These are phyloP conservation scores for Coelastrella sp. DNA, from an alignment of 139 green algal species.

Conservation along the genomic window DNA sequence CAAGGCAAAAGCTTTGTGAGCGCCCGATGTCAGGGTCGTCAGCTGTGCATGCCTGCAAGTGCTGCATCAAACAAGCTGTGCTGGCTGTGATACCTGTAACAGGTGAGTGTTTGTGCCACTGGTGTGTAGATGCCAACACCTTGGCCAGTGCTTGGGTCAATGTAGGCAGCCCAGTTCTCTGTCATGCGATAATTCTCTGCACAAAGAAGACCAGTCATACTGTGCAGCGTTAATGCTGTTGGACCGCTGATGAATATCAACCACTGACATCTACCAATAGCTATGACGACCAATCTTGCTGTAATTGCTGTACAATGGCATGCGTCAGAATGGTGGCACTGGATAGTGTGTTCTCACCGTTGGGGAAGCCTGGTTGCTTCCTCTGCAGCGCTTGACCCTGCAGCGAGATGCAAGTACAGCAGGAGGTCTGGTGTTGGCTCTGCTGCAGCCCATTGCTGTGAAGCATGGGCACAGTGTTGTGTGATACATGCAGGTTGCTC, in stretches of 20 bases:
- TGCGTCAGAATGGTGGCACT: too few relatives aligned
- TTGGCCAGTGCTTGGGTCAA: slow-evolving; percentile 28
- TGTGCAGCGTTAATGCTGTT: neutral
- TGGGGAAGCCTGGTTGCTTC: slow-evolving; percentile 12
- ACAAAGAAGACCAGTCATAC: neutral
- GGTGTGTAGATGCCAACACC: slow-evolving; percentile 38
- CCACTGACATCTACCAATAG: neutral
- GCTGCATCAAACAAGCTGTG: neutral
- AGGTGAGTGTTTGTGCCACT: slow-evolving; percentile 13
- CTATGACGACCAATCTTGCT: too few relatives aligned
- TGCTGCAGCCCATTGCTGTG: too few relatives aligned
- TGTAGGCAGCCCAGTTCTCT: slow-evolving; percentile 42
- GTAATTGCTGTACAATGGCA: too few relatives aligned
- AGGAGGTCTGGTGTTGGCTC: too few relatives aligned
- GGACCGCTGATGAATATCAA: neutral
- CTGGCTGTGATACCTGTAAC: neutral
- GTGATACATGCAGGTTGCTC: too few relatives aligned
- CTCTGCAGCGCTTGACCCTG: slow-evolving; percentile 20
- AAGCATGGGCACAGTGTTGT: too few relatives aligned
- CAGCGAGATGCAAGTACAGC: neutral
- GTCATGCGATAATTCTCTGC: slow-evolving; percentile 45
- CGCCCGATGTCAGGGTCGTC: too few relatives aligned
- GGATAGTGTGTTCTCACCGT: slow-evolving; percentile 8
- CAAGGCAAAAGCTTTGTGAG: too few relatives aligned
- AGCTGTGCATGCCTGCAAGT: neutral